Conservation (phyloP, 257 asterid genomes). For the Solanum chmielewskii region DNA sequence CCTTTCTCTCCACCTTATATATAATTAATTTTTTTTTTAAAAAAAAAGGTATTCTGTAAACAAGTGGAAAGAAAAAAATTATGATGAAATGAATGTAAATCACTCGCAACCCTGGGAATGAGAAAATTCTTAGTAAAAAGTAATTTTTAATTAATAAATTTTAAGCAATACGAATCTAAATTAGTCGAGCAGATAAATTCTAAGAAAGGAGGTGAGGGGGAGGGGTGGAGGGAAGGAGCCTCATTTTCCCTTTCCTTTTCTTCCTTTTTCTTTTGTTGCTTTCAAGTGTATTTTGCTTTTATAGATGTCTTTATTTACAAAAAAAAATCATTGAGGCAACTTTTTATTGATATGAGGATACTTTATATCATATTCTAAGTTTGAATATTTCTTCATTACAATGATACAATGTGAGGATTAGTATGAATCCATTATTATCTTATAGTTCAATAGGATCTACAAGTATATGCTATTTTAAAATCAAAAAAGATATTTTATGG, state of each 20-base stretch:
- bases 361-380: neutral
- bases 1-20: neutral
- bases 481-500: neutral
- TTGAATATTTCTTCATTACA: neutral
- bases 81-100: neutral
- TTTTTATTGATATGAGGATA: neutral
- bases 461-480: neutral
- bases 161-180: neutral
- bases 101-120: neutral
- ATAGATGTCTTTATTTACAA: neutral
- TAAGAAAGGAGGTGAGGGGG: neutral
- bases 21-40: neutral
- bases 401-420: neutral
- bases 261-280: neutral
- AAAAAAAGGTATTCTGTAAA: neutral
- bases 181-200: neutral
- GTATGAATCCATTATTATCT: neutral
- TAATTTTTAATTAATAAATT: rapidly evolving
- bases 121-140: neutral
- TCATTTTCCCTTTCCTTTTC: neutral
- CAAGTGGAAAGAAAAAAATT: neutral
- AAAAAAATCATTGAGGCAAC: neutral
- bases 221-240: neutral
- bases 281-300: neutral
- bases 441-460: neutral